A percentile compares a stretch with the other conserved stretches of the same genome.
These are phyloP conservation scores for Apiospora phragmitis DNA, from an alignment of 2,329 filamentous ascomycete genomes.

Conservation along the genomic window DNA sequence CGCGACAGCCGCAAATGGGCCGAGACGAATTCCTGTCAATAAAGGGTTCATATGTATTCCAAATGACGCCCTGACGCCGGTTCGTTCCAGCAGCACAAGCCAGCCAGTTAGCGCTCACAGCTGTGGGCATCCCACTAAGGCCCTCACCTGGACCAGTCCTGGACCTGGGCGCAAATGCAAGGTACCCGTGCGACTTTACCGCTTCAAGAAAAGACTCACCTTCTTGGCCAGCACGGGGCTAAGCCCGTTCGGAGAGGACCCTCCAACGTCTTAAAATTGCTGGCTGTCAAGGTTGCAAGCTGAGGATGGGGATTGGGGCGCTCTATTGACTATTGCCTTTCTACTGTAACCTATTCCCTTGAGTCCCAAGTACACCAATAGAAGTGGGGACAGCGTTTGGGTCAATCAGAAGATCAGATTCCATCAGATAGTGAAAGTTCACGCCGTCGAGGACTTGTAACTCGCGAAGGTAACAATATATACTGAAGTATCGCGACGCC, in stretches of 20 bases:
- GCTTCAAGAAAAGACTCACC: background rate
- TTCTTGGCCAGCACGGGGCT: background rate
- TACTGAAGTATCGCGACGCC: too few relatives aligned
- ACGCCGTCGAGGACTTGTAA: too few relatives aligned
- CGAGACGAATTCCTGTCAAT: constrained; percentile 5
- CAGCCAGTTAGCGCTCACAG: background rate
- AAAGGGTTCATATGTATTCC: constrained; percentile 3
- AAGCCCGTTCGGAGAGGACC: background rate
- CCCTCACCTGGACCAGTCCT: background rate
- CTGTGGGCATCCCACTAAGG: too few relatives aligned
- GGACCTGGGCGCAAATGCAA: background rate
- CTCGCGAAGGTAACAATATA: too few relatives aligned
- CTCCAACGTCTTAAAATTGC: background rate
- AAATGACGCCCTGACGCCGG: background rate
- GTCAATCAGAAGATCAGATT: too few relatives aligned
- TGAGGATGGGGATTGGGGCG: background rate
- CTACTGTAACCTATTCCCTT: constrained; percentile 3
- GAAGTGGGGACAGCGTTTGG: too few relatives aligned
- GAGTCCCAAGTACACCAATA: too few relatives aligned
- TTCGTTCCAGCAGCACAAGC: constrained; percentile 4
- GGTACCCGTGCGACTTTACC: constrained; percentile 1
- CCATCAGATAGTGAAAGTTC: too few relatives aligned
- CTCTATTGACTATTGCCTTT: background rate
- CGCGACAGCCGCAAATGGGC: background rate
- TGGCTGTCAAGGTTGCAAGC: background rate